Evolutionary conservation across 257 asterid species (phyloP).

Genomic region (Oldenlandia corymbosa): DNA sequence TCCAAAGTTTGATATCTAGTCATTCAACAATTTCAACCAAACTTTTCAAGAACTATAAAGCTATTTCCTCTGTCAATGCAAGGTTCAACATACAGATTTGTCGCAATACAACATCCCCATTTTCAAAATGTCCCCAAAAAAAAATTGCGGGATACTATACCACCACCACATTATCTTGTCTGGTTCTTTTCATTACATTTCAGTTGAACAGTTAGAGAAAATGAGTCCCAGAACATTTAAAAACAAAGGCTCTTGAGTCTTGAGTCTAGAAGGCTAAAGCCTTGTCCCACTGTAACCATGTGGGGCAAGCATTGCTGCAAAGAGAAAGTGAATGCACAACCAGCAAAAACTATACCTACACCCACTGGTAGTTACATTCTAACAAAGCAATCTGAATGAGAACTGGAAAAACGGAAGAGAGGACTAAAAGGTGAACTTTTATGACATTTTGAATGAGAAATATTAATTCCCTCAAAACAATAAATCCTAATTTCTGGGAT

Average conservation of each 20-base stretch:
- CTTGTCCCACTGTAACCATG: slow-evolving; percentile 4
- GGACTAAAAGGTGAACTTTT: not conserved
- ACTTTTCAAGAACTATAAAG: no score
- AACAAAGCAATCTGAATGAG: no score
- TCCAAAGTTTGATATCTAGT: not conserved
- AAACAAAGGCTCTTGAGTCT: not conserved
- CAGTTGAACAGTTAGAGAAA: not conserved
- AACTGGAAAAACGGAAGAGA: not conserved
- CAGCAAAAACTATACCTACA: not conserved
- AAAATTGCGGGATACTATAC: not conserved
- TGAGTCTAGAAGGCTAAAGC: not conserved
- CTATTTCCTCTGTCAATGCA: not conserved
- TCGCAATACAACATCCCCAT: not conserved
- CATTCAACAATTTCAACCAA: not conserved
- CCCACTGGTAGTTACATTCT: no score
- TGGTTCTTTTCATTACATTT: not conserved
- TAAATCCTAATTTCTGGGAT: not conserved
- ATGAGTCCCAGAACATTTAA: not conserved
- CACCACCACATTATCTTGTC: not conserved
- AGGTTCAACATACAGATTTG: not conserved
- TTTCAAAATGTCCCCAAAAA: not conserved
- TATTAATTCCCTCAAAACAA: not conserved
- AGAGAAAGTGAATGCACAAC: not conserved
- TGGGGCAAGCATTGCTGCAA: not conserved
- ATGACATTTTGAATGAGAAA: not conserved